A percentile compares a stretch with the other conserved stretches of the same genome.
phyloP scores from a whole-genome alignment of 2,329 filamentous ascomycete genomes.

The Botrytis byssoidea region DNA sequence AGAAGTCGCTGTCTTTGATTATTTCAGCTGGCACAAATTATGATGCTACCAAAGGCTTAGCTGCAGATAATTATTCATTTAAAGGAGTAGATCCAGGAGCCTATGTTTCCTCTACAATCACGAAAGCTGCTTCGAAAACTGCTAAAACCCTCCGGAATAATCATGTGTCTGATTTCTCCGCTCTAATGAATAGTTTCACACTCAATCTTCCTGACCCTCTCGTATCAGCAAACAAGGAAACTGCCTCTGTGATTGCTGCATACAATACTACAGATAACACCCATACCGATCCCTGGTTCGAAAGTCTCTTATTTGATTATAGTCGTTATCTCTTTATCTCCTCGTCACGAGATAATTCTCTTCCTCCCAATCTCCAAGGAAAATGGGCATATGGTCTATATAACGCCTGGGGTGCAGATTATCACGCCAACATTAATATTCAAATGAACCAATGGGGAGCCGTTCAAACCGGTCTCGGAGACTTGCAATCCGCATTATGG shows the following conservation, averaged over 20 bases:
- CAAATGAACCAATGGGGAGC: conserved; percentile 62
- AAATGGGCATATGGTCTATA: conserved; percentile 50
- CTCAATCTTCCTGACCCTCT: conserved; percentile 48
- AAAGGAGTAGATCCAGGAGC: conserved; percentile 47
- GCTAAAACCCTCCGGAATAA: conserved; percentile 38
- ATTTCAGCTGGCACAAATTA: conserved; percentile 50
- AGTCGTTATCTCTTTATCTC: conserved; percentile 55
- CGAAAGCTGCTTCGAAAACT: conserved; percentile 39
- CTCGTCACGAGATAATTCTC: conserved; percentile 49
- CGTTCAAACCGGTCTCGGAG: conserved; percentile 51
- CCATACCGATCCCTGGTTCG: conserved; percentile 53
- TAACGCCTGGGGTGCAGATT: conserved; percentile 54
- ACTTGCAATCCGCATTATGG: conserved; percentile 49
- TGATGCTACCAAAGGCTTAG: conserved; percentile 49
- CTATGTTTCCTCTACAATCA: conserved; percentile 40
- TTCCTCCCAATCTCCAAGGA: conserved; percentile 58
- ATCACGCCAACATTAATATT: conserved; percentile 58
- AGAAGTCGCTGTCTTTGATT: conserved; percentile 42
- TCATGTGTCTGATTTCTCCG: conserved; percentile 46
- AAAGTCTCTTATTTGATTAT: conserved; percentile 53
- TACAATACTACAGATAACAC: conserved; percentile 39
- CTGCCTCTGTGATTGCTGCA: conserved; percentile 39
- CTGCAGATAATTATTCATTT: conserved; percentile 47
- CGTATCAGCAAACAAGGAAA: conserved; percentile 44
- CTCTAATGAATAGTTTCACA: conserved; percentile 43